Evolutionary conservation across 2,329 filamentous ascomycete genomes (phyloP), one percentile per base, ranked within the genome.

Genomic region (Amylocarpus encephaloides): DNA sequence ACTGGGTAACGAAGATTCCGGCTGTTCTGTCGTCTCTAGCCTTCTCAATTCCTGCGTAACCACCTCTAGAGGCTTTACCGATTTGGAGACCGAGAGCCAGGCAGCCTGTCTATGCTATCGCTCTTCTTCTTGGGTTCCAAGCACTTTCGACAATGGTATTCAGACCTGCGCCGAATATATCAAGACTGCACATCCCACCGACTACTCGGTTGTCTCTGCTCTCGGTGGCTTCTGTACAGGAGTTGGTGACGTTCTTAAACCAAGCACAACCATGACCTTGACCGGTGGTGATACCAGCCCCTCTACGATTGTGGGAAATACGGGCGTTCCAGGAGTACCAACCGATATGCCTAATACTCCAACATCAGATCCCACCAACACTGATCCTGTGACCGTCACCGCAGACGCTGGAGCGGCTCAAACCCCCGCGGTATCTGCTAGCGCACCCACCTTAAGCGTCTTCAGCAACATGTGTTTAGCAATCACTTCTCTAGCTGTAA

Each of bases 171-270:
- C 51, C 1, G 34, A 43, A n/a, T 56, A 42, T 11, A 33, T 29
- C 5, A 36, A 43, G 13, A 56, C 54, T 9, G 51, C 51, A 11
- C 40, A 45, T 26, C 46, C 49, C 1, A 29, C 12, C 1, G 51
- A 48, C 16, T 56, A 50, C 42, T 26, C 41, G 1, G 26, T 32
- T 30, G 18, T 50, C 36, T 29, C 43, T 3, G 46, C 26, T 5
- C 34, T 53, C 5, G 51, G 50, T 16, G 44, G 45, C 16, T 55
- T 56, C 9, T 57, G 57, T 26, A 48, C 48, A 19, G 50, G n/a
- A n/a, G 41, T 36, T 34, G 54, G 54, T 4, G 33, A 73, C 56
- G 72, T 72, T 44, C 19, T 41, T 9, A 6, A 33, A 19, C 7
- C 35, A 16, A 22, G 16, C 7, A 36, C 16, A 5, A 5, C 18